Evolutionary conservation across 768 basidiomycete genomes (phyloP), one percentile per base, ranked within the genome.

Genomic region (Mycena venus): DNA sequence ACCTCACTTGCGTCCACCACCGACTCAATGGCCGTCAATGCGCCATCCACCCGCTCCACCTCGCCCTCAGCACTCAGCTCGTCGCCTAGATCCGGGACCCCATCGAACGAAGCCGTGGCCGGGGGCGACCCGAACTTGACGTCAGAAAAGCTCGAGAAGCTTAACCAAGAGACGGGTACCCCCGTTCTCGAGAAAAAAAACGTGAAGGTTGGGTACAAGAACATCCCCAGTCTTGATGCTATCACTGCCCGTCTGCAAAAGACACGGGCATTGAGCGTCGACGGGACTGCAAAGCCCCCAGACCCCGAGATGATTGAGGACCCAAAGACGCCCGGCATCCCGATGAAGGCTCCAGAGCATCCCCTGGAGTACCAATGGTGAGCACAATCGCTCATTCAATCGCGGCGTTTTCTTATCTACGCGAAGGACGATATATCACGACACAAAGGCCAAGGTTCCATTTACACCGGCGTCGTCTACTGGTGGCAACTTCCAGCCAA

Each of bases 391-490:
- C 23, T 4, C 17, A 66, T 14, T 7, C 66, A 10, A 61, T 19
- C 31, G 11, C 56, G 32, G n/a, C 29, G n/a, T 53, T 58, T 49
- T 53, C 63, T 69, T 44, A 56, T 42, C 51, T 68, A 40, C 17
- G 53, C 42, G 17, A 79, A 96, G 96, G 96, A 97, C 95, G 15
- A 88, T 98, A 74, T 98, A 91, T 83, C 95, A 96, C 83, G 97
- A 98, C 80, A 90, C 93, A 27, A 98, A 97, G 86, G 80, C 91
- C 73, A 93, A 94, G 82, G 87, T 85, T 68, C 90, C 93, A 5
- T 90, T 84, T 76, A 89, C 91, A 0, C 90, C 91, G 2, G 88
- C 86, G 19, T 32, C 69, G 25, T 34, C 47, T 8, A 76, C 84
- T 0, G 80, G 80, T 3, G 67, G 77, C 19, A 74, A 40, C 11